Conservation (phyloP, 2,329 filamentous ascomycete species). For the Diaporthe longicolla region DNA sequence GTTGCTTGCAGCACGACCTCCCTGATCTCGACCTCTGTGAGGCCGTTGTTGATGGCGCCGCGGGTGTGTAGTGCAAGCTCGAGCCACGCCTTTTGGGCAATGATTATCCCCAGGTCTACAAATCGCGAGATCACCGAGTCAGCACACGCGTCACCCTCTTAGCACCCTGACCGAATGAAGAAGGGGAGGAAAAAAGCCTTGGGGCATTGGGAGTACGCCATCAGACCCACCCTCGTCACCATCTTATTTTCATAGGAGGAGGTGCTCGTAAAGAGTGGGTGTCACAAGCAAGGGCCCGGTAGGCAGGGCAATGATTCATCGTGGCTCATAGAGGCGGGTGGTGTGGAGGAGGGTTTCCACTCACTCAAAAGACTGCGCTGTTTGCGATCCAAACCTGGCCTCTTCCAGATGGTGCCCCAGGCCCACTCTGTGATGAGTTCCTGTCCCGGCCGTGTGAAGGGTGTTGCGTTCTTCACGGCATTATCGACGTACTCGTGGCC, state of each 20-base stretch:
- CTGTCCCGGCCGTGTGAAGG: conserved; percentile 71
- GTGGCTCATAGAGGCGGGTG: not conserved
- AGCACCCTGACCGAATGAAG: no score
- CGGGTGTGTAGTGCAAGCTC: conserved; percentile 73
- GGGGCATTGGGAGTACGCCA: no score
- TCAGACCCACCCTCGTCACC: no score
- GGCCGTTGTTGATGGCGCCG: conserved; percentile 73
- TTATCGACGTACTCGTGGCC: conserved; percentile 71
- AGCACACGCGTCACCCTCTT: no score
- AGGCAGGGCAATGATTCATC: not conserved
- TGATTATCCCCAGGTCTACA: conserved; percentile 71
- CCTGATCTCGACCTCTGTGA: conserved; percentile 65
- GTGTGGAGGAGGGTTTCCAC: not conserved
- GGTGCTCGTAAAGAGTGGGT: not conserved
- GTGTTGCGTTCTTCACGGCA: conserved; percentile 66
- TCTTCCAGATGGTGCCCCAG: conserved; percentile 75
- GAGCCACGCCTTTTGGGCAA: conserved; percentile 68
- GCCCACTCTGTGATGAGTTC: conserved; percentile 72
- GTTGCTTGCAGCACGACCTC: conserved; percentile 65
- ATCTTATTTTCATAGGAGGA: no score
- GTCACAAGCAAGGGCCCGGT: not conserved
- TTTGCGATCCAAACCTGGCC: conserved; percentile 72
- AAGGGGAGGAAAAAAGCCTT: no score
- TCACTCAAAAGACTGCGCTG: conserved; percentile 68
- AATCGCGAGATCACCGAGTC: no score